Conservation (phyloP, 345 rosid species). For the Eucalyptus erythrocorys region DNA sequence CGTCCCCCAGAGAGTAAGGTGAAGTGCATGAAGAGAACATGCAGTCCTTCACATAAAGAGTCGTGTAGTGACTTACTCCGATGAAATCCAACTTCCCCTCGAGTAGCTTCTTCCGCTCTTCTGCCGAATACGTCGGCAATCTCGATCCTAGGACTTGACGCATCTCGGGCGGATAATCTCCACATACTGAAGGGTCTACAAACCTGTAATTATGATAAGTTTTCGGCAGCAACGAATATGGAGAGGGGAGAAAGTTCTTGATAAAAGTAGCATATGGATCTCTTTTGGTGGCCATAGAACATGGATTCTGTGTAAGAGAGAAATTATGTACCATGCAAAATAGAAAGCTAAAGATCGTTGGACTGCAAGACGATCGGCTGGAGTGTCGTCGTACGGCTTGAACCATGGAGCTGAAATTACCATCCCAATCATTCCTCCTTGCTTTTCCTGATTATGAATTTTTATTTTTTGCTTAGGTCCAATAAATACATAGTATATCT, state of each 20-base stretch:
- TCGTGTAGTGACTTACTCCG: constrained; percentile 1
- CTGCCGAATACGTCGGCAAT: constrained; percentile 5
- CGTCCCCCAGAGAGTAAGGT: background rate
- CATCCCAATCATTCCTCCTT: constrained; percentile 15
- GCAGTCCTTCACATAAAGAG: constrained; percentile 7
- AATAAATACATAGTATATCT: background rate
- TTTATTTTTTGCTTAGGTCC: background rate
- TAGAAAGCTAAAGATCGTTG: constrained; percentile 9
- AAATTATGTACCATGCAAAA: background rate
- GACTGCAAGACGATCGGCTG: constrained; percentile 6
- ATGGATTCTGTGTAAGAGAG: background rate
- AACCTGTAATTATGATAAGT: constrained; percentile 4
- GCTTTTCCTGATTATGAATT: constrained; percentile 3
- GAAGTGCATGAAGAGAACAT: constrained; percentile 5
- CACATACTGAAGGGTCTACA: constrained; percentile 7
- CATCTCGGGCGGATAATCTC: constrained; percentile 20
- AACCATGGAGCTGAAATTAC: constrained; percentile 6
- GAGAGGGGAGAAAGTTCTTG: background rate
- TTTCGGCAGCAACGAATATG: background rate
- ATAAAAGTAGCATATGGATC: background rate
- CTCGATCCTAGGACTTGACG: constrained; percentile 7
- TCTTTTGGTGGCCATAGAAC: background rate
- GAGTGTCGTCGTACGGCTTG: constrained; percentile 7
- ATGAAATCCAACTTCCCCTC: constrained; percentile 10
- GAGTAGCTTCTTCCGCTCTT: constrained; percentile 7